Base-by-base conservation (phyloP, 2,329 filamentous ascomycete species). In the Chalara sp. region DNA sequence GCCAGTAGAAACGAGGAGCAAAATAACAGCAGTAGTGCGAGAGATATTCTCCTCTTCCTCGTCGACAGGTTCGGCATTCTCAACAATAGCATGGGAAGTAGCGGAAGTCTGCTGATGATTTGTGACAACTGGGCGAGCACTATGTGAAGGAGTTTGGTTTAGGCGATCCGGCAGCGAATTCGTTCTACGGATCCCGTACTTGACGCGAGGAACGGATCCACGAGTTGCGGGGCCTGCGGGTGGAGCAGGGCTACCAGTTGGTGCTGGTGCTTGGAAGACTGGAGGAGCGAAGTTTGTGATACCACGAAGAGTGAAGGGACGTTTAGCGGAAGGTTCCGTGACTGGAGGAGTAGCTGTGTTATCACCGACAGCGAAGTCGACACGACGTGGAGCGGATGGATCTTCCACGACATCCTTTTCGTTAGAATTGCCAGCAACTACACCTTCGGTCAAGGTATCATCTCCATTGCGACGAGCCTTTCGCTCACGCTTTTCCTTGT, bases 91-190 rank as follows among this genome's bases (percentile, higher is more conserved):
- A 53, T 63, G 50, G 50, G 54, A 54, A 35, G 52, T 55, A 41
- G 53, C 50, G 7, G 60, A 57, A 37, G 8, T 8, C 35, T 37
- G 35, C 21, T 50, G 44, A 12, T 57, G 46, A 33, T 42, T 52
- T 5, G 46, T 42, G 6, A 52, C 32, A n/a, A 50, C 37, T 13
- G 44, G 30, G 35, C 43, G 44, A 33, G 51, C 32, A 45, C 49
- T 41, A 6, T 32, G 39, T 6, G 53, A 46, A 29, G 51, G 39
- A 5, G 56, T 55, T 47, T 71, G 68, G 53, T 78, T 80, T 6
- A 89, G 75, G 13, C 84, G 78, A 59, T 86, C 84, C 0, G 87
- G 87, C 2, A 90, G 75, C 1, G 87, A 90, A 63, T 80, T 88
- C 21, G 86, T 87, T 49, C 87, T 78, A 50, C 85, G 83, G 48